Evolutionary conservation across 2,329 filamentous ascomycete genomes (phyloP).

Genomic region (Dactylonectria estremocensis): DNA sequence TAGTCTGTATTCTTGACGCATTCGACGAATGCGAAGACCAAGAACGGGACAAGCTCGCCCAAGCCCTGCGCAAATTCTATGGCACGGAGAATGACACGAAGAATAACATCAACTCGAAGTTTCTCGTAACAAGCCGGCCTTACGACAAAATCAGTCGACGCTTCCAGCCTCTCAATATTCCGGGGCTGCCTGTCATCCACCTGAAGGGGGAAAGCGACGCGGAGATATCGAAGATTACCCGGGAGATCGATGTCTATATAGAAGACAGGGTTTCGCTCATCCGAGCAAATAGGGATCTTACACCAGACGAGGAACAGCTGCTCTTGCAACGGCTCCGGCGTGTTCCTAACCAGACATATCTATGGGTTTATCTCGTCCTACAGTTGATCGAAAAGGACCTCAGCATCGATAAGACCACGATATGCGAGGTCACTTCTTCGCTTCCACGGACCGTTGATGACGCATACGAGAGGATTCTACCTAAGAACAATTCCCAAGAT

Average conservation of each 20-base stretch:
- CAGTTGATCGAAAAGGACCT: constrained; percentile 31
- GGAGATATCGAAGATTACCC: constrained; percentile 37
- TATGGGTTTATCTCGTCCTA: constrained; percentile 46
- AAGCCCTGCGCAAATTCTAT: constrained; percentile 48
- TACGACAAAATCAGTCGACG: constrained; percentile 43
- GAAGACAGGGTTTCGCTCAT: too few relatives aligned
- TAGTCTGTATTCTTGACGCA: constrained; percentile 58
- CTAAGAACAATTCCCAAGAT: constrained; percentile 33
- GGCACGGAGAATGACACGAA: not conserved
- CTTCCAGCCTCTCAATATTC: constrained; percentile 33
- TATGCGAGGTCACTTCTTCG: constrained; percentile 14
- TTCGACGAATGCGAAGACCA: constrained; percentile 56
- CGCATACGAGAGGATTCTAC: constrained; percentile 47
- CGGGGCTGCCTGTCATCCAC: constrained; percentile 31
- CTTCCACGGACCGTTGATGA: constrained; percentile 44
- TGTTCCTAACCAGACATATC: constrained; percentile 42
- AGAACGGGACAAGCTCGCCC: constrained; percentile 40
- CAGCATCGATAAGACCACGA: constrained; percentile 11
- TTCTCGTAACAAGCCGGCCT: constrained; percentile 55
- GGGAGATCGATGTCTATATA: constrained; percentile 37
- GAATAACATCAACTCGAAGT: constrained; percentile 49
- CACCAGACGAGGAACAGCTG: not conserved
- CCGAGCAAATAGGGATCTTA: too few relatives aligned
- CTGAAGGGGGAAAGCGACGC: constrained; percentile 37
- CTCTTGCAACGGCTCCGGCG: constrained; percentile 12